A percentile compares a stretch with the other conserved stretches of the same genome.
Conservation (phyloP, 1,284 basidiomycete genomes). For the Leccinum pallidistipes region DNA sequence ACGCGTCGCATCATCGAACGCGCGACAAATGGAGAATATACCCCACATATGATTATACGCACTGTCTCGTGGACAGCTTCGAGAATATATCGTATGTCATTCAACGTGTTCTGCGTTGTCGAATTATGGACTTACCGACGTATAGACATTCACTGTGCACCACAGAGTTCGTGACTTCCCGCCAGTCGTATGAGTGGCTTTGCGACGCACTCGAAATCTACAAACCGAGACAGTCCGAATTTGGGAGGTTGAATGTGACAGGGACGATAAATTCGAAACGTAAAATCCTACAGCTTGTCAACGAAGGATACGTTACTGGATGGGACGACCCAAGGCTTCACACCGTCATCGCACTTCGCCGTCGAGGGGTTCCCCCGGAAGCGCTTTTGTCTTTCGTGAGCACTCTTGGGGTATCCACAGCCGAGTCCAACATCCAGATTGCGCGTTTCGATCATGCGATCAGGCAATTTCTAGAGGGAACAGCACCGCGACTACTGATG, state of each 20-base stretch:
- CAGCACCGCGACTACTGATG: slow-evolving; percentile 91
- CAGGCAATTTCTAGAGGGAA: slow-evolving; percentile 87
- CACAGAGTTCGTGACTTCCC: slow-evolving; percentile 93
- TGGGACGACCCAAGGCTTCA: slow-evolving; percentile 99
- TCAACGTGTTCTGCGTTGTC: background rate
- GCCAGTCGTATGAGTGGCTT: slow-evolving; percentile 98
- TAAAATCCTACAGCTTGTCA: slow-evolving; percentile 90
- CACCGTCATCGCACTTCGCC: slow-evolving; percentile 92
- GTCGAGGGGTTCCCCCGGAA: slow-evolving; percentile 94
- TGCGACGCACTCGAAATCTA: slow-evolving; percentile 97
- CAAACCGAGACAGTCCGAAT: slow-evolving; percentile 98
- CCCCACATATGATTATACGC: slow-evolving; percentile 98
- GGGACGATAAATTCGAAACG: slow-evolving; percentile 98
- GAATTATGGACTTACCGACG: background rate
- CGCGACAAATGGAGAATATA: slow-evolving; percentile 93
- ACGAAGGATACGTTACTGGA: slow-evolving; percentile 80
- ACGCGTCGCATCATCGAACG: slow-evolving; percentile 92
- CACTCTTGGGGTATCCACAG: slow-evolving; percentile 89
- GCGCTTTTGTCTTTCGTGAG: slow-evolving; percentile 94
- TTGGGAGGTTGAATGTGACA: slow-evolving; percentile 90
- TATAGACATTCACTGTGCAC: slow-evolving; percentile 95
- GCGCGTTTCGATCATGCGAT: slow-evolving; percentile 90
- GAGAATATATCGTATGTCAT: slow-evolving; percentile 94
- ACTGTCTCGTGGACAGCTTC: slow-evolving; percentile 97
- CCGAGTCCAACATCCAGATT: slow-evolving; percentile 83